Conservation (phyloP, 768 basidiomycete species). For the Holtermanniella nyarrowii region DNA sequence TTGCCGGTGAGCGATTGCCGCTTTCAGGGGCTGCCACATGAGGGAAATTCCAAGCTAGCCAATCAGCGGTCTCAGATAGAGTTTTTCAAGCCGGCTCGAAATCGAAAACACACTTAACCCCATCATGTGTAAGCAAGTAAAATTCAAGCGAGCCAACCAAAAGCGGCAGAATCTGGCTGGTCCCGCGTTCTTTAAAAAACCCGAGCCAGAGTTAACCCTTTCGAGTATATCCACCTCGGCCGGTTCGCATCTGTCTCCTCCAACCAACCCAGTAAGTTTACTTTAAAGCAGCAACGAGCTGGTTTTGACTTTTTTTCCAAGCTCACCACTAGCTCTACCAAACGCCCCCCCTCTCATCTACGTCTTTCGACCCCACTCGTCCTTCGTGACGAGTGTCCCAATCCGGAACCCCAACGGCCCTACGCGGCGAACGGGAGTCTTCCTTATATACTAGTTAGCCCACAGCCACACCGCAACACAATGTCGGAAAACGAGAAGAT, state of each 20-base stretch:
- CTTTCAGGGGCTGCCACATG: not conserved
- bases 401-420: not conserved
- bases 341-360: not conserved
- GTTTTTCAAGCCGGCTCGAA: not conserved
- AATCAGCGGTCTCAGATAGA: not conserved
- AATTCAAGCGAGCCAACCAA: not conserved
- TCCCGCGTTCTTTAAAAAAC: not conserved
- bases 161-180: not conserved
- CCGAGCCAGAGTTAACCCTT: not conserved
- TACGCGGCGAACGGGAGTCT: not conserved
- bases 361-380: not conserved
- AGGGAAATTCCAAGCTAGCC: not conserved
- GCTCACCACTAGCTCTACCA: not conserved
- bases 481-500: constrained; percentile 29
- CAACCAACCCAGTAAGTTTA: not conserved
- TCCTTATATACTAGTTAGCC: not conserved
- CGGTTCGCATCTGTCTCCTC: too few species aligned
- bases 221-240: too few species aligned
- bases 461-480: constrained; percentile 3
- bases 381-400: not conserved
- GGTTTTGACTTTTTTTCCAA: too few species aligned
- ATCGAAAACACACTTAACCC: not conserved
- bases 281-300: too few species aligned
- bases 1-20: too few species aligned
- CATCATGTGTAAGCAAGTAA: too few species aligned